Percentiles rank a stretch among this genome's conserved stretches.
phyloP scores from a whole-genome alignment of 768 basidiomycete genomes.

The Boletus reticuloceps region DNA sequence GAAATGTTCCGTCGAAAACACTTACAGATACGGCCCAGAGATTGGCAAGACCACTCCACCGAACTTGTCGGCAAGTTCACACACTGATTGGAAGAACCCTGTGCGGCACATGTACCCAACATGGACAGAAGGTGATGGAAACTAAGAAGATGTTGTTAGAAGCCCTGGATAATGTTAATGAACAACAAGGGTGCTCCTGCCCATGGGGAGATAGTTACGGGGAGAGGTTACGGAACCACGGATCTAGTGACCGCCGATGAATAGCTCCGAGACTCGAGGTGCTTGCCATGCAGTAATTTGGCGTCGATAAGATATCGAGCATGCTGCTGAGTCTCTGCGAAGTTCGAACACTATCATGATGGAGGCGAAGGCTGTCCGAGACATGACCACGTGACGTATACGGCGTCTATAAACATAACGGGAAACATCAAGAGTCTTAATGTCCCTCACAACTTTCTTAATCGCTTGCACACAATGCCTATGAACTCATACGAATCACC shows the following conservation, averaged over 20 bases:
- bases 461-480: conserved; percentile 14
- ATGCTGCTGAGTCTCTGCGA: too few relatives aligned
- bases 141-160: neutral
- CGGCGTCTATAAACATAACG: neutral
- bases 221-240: neutral
- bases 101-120: neutral
- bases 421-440: neutral
- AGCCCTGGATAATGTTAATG: neutral
- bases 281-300: too few relatives aligned
- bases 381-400: conserved; percentile 6
- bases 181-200: neutral
- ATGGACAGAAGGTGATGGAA: neutral
- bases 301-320: too few relatives aligned
- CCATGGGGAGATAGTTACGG: too few relatives aligned
- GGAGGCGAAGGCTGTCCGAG: too few relatives aligned
- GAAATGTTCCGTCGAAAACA: conserved; percentile 2
- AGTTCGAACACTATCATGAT: too few relatives aligned
- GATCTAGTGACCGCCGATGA: neutral
- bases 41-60: conserved; percentile 7
- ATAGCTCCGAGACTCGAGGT: too few relatives aligned
- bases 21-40: too few relatives aligned
- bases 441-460: neutral
- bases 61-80: conserved; percentile 5
- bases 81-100: neutral
- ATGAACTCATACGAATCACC: conserved; percentile 21